Conservation (phyloP, 2,329 filamentous ascomycete species). For the Colletotrichum costaricense region DNA sequence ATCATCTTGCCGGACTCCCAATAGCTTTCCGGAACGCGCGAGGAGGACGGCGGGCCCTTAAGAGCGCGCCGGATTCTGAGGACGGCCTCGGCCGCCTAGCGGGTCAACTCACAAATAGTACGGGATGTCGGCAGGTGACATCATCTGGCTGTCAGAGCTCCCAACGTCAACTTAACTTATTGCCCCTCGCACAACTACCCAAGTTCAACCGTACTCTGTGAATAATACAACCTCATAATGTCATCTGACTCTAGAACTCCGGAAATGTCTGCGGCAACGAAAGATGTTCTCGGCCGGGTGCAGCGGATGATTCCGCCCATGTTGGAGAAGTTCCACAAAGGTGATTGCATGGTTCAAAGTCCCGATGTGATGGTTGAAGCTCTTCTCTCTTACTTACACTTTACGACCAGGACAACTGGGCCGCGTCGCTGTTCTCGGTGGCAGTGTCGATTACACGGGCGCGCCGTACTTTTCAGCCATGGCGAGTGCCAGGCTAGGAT, state of each 20-base stretch:
- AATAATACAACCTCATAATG: slow-evolving; percentile 17
- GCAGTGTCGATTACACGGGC: slow-evolving; percentile 95
- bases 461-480: slow-evolving; percentile 98
- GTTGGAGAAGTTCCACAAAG: slow-evolving; percentile 97
- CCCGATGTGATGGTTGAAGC: too few species aligned
- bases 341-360: slow-evolving; percentile 55
- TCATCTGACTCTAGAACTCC: slow-evolving; percentile 37
- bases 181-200: neutral
- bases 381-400: neutral
- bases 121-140: slow-evolving; percentile 20
- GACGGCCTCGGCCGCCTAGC: neutral
- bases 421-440: slow-evolving; percentile 91
- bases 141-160: slow-evolving; percentile 30
- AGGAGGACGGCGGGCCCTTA: neutral
- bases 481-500: slow-evolving; percentile 90
- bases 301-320: slow-evolving; percentile 94
- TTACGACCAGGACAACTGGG: slow-evolving; percentile 82
- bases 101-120: neutral
- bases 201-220: neutral
- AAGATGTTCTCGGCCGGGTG: slow-evolving; percentile 81
- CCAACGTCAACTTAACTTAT: neutral
- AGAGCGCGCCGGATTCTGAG: neutral
- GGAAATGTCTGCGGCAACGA: slow-evolving; percentile 76
- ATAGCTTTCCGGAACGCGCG: neutral
- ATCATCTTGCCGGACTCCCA: neutral